A percentile compares a stretch with the other conserved stretches of the same genome.
Conservation (phyloP, 805 yeast genomes). For the Suhomyces sp. region DNA sequence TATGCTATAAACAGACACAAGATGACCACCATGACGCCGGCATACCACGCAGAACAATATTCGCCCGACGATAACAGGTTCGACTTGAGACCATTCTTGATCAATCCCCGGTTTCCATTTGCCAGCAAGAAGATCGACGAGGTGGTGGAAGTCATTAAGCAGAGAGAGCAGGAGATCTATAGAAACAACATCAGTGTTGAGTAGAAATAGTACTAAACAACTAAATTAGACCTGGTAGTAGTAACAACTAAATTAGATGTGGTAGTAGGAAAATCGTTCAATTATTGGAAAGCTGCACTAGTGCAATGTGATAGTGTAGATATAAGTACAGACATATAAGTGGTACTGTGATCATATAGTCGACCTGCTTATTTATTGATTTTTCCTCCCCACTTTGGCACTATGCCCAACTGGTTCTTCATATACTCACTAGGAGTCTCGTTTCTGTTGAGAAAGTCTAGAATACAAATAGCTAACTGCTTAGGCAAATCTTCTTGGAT, state of each 20-base stretch:
- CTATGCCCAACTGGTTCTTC: constrained; percentile 29
- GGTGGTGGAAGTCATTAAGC: constrained; percentile 57
- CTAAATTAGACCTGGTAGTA: background rate
- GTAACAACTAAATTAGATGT: background rate
- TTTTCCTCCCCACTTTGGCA: constrained; percentile 36
- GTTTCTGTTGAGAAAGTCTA: constrained; percentile 49
- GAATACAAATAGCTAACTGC: constrained; percentile 56
- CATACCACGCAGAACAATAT: constrained; percentile 96
- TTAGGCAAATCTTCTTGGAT: constrained; percentile 88
- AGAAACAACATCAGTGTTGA: constrained; percentile 45
- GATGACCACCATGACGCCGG: constrained; percentile 95
- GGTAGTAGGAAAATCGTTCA: background rate
- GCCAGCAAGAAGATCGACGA: constrained; percentile 86
- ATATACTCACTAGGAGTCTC: constrained; percentile 32
- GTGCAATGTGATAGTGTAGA: no score
- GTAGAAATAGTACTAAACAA: constrained; percentile 14
- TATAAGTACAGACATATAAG: background rate
- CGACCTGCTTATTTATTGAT: background rate
- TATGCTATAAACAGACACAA: constrained; percentile 96
- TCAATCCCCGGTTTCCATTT: constrained; percentile 85
- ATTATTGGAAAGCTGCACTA: no score
- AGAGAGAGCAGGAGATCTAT: constrained; percentile 32
- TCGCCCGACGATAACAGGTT: constrained; percentile 98
- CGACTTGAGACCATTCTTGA: constrained; percentile 93
- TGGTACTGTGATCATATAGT: background rate